Percentiles rank a stretch among this genome's conserved stretches.
These are phyloP conservation scores for Candida sp. DNA, from an alignment of 1,139 yeast species.

Conservation along the genomic window DNA sequence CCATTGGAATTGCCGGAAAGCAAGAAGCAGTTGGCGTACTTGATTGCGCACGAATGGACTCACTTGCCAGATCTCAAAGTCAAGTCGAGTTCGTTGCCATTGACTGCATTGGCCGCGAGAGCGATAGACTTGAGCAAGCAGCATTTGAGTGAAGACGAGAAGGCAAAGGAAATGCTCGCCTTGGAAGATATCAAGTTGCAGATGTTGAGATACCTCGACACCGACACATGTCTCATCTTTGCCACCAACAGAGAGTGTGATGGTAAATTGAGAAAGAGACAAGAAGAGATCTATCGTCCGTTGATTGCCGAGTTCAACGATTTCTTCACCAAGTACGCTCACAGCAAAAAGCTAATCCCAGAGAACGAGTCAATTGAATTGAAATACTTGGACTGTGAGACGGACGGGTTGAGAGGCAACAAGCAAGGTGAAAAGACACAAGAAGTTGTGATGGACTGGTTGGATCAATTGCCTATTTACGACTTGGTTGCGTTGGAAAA, in stretches of 20 bases:
- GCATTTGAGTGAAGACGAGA: conserved; percentile 20
- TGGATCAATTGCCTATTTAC: conserved; percentile 66
- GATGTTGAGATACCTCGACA: conserved; percentile 83
- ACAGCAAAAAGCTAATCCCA: conserved; percentile 24
- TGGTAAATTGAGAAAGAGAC: conserved; percentile 77
- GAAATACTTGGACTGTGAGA: conserved; percentile 75
- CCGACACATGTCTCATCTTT: conserved; percentile 89
- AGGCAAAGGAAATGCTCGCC: conserved; percentile 52
- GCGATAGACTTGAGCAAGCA: conserved; percentile 68
- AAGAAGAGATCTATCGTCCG: conserved; percentile 78
- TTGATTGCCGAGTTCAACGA: conserved; percentile 69
- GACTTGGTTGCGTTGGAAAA: conserved; percentile 89
- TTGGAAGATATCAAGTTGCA: conserved; percentile 56
- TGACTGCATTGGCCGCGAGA: conserved; percentile 86
- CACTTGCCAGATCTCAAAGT: conserved; percentile 71
- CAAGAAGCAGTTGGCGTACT: conserved; percentile 68
- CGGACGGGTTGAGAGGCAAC: conserved; percentile 82
- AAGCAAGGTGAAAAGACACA: conserved; percentile 65
- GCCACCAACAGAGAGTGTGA: conserved; percentile 85
- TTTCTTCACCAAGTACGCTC: conserved; percentile 53
- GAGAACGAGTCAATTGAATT: conserved; percentile 38
- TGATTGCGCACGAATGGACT: conserved; percentile 90
- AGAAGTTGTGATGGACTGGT: conserved; percentile 67
- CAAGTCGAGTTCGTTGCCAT: conserved; percentile 81
- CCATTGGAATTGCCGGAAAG: conserved; percentile 64